phyloP scores from a whole-genome alignment of 441 rosid species.

The Erysimum pusillum region DNA sequence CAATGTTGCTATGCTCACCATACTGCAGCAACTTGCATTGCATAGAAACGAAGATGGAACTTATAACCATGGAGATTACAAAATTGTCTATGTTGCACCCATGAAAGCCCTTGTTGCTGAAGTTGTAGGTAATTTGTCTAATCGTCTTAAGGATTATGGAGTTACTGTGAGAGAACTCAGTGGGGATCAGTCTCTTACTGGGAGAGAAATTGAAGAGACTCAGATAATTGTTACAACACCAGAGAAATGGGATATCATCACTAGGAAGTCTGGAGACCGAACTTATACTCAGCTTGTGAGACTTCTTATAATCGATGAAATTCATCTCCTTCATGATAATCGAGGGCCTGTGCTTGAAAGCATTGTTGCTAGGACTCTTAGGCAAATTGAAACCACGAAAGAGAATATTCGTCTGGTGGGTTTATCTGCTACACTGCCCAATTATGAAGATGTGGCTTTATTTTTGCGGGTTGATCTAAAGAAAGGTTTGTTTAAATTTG shows the following conservation, averaged over 20 bases:
- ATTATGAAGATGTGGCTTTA: conserved; percentile 89
- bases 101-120: conserved; percentile 99
- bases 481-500: conserved; percentile 85
- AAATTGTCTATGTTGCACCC: conserved; percentile 95
- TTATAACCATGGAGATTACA: conserved; percentile 71
- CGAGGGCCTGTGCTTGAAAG: conserved; percentile 95
- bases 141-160: conserved; percentile 80
- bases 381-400: conserved; percentile 91
- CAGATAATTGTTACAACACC: conserved; percentile 97
- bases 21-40: conserved; percentile 84
- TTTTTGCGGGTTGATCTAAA: conserved; percentile 79
- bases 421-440: conserved; percentile 93
- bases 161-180: conserved; percentile 88
- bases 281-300: conserved; percentile 92
- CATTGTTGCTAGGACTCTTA: conserved; percentile 94
- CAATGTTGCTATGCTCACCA: conserved; percentile 92
- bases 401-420: conserved; percentile 96
- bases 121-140: conserved; percentile 87
- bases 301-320: conserved; percentile 91
- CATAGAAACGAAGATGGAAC: conserved; percentile 73
- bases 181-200: conserved; percentile 89
- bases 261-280: conserved; percentile 97
- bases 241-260: conserved; percentile 96
- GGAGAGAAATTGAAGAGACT: conserved; percentile 95
- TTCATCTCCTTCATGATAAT: conserved; percentile 95